These are phyloP conservation scores for Neobulgaria alba DNA, from an alignment of 2,329 filamentous ascomycete species.

Conservation along the genomic window DNA sequence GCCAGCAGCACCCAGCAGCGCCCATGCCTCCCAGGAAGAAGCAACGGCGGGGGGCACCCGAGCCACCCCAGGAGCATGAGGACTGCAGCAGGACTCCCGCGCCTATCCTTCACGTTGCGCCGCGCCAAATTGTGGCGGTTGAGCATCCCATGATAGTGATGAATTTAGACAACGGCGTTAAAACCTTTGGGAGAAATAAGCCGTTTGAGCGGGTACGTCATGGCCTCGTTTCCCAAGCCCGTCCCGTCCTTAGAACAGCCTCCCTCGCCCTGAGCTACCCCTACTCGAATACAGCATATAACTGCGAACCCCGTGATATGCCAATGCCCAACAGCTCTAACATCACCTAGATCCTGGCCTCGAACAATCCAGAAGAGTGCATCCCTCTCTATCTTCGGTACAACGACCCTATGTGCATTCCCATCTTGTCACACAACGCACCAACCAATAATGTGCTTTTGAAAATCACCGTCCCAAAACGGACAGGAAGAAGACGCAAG, in stretches of 20 bases:
- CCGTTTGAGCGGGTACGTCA: conserved; percentile 25
- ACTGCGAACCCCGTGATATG: neutral
- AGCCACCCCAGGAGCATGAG: too few species aligned
- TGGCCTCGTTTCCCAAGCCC: neutral
- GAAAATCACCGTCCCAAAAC: conserved; percentile 76
- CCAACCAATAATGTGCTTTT: conserved; percentile 76
- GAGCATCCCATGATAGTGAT: conserved; percentile 61
- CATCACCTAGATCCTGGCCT: conserved; percentile 35
- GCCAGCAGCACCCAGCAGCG: too few species aligned
- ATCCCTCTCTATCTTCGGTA: conserved; percentile 69
- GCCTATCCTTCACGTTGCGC: conserved; percentile 43
- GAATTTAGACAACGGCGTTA: conserved; percentile 54
- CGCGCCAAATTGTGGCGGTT: conserved; percentile 46
- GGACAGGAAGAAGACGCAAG: conserved; percentile 81
- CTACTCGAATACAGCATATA: too few species aligned
- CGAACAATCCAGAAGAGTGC: conserved; percentile 37
- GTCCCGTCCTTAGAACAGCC: too few species aligned
- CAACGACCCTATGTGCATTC: conserved; percentile 69
- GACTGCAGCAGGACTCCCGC: conserved; percentile 6
- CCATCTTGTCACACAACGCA: conserved; percentile 67
- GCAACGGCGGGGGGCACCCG: too few species aligned
- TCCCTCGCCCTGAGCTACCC: too few species aligned
- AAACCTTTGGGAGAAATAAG: conserved; percentile 42
- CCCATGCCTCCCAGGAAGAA: too few species aligned
- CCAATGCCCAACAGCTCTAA: neutral